phyloP scores from a whole-genome alignment of 495 filamentous ascomycete genomes.

The Glarea lozoyensis region DNA sequence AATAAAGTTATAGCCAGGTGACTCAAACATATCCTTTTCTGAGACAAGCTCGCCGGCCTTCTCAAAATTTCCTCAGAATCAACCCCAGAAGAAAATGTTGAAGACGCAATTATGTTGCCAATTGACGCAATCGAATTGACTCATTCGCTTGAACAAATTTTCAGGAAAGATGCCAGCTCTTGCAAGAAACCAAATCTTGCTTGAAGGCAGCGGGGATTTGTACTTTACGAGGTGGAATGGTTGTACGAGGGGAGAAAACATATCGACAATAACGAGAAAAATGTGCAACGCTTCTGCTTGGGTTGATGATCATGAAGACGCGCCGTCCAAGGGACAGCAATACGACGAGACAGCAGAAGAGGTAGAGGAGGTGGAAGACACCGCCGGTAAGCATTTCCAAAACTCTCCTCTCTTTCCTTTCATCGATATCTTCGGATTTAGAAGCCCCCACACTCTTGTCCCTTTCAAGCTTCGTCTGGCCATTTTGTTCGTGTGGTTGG shows the following conservation, averaged over 20 bases:
- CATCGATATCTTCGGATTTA: not conserved
- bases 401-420: not conserved
- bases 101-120: conserved; percentile 7
- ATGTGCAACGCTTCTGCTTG: not conserved
- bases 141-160: not conserved
- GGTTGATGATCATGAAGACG: not conserved
- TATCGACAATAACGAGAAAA: not conserved
- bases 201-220: not conserved
- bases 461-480: no score
- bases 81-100: not conserved
- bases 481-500: no score
- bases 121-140: conserved; percentile 6
- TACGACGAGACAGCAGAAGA: not conserved
- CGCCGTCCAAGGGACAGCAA: not conserved
- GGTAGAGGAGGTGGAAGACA: not conserved
- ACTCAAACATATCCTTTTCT: no score
- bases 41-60: no score
- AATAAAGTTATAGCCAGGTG: no score
- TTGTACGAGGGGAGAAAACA: not conserved
- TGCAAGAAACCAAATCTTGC: not conserved
- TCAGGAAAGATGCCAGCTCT: not conserved
- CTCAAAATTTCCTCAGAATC: no score
- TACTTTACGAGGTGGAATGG: conserved; percentile 1
- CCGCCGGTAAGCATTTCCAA: not conserved
- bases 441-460: no score